Evolutionary conservation across 768 basidiomycete species (phyloP).

Genomic region (Kwoniella newhampshirensis): DNA sequence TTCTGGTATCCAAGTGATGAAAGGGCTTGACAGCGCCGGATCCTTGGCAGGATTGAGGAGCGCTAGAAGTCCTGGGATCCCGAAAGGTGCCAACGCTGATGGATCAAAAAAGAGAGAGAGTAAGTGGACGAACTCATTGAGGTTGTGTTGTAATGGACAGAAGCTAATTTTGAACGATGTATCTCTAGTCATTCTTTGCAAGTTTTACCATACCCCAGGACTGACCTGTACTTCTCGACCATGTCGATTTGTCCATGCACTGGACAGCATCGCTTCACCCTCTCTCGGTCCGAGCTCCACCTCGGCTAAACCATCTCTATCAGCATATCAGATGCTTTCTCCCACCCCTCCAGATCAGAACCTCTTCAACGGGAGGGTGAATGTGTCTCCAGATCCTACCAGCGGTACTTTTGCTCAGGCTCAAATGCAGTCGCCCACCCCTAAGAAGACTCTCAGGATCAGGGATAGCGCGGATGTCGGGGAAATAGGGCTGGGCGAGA

Average conservation of each 20-base stretch:
- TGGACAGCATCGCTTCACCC: conserved; percentile 12
- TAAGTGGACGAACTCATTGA: conserved; percentile 11
- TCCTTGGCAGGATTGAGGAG: background rate
- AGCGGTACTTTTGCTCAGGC: conserved; percentile 44
- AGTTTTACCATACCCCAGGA: conserved; percentile 52
- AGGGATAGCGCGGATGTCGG: conserved; percentile 10
- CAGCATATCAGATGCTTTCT: conserved; percentile 1
- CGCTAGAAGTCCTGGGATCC: conserved; percentile 6
- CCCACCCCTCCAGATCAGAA: background rate
- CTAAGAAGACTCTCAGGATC: conserved; percentile 13
- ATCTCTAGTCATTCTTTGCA: conserved; percentile 48
- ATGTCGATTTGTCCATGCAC: conserved; percentile 52
- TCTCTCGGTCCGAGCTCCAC: background rate
- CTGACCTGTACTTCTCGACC: conserved; percentile 52
- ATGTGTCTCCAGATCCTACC: conserved; percentile 26
- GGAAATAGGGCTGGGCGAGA: conserved; percentile 31
- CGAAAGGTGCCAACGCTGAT: conserved; percentile 14
- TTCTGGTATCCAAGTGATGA: conserved; percentile 3
- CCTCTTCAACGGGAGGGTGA: background rate
- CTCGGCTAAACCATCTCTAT: background rate
- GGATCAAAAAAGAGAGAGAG: conserved; percentile 22
- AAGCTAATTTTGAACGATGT: background rate
- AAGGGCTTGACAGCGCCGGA: background rate
- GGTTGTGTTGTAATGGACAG: too few species aligned
- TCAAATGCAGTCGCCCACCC: conserved; percentile 17